A percentile compares a stretch with the other conserved stretches of the same genome.
Conservation (phyloP, 495 filamentous ascomycete species). For the Podospora sp. region DNA sequence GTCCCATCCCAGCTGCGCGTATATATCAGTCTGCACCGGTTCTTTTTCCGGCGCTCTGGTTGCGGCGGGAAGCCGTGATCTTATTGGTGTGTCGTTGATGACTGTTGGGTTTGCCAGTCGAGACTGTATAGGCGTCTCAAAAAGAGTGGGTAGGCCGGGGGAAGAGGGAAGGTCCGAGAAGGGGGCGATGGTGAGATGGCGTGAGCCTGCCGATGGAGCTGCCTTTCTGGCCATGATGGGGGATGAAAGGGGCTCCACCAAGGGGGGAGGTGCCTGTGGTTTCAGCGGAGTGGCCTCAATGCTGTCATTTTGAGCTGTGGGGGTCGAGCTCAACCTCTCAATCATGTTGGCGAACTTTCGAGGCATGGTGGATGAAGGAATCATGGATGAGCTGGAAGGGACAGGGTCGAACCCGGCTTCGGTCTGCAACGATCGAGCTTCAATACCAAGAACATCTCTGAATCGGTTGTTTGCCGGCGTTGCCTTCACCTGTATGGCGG, state of each 20-base stretch:
- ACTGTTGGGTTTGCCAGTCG: constrained; percentile 23
- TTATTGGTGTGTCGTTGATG: constrained; percentile 52
- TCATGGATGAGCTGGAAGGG: constrained; percentile 35
- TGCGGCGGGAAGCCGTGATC: constrained; percentile 28
- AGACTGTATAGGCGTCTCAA: constrained; percentile 44
- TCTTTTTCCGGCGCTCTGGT: constrained; percentile 33
- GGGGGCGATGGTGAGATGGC: not conserved
- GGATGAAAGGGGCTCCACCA: constrained; percentile 39
- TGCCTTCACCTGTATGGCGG: constrained; percentile 72
- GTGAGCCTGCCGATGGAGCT: constrained; percentile 43
- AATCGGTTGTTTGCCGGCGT: constrained; percentile 67
- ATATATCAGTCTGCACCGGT: constrained; percentile 53
- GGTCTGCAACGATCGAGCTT: constrained; percentile 16
- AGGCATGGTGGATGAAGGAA: constrained; percentile 43
- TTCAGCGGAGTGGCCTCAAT: constrained; percentile 39
- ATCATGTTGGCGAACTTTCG: constrained; percentile 38
- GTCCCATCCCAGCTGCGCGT: constrained; percentile 77
- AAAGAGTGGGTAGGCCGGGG: constrained; percentile 37
- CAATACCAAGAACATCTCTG: constrained; percentile 45
- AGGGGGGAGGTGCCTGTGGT: not conserved
- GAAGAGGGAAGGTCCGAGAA: constrained; percentile 46
- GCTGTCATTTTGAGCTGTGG: constrained; percentile 4
- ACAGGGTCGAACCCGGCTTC: constrained; percentile 19
- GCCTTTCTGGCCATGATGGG: constrained; percentile 55
- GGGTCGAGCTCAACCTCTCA: not conserved